These are phyloP conservation scores for Serendipita sp. DNA, from an alignment of 768 basidiomycete genomes.

Conservation along the genomic window DNA sequence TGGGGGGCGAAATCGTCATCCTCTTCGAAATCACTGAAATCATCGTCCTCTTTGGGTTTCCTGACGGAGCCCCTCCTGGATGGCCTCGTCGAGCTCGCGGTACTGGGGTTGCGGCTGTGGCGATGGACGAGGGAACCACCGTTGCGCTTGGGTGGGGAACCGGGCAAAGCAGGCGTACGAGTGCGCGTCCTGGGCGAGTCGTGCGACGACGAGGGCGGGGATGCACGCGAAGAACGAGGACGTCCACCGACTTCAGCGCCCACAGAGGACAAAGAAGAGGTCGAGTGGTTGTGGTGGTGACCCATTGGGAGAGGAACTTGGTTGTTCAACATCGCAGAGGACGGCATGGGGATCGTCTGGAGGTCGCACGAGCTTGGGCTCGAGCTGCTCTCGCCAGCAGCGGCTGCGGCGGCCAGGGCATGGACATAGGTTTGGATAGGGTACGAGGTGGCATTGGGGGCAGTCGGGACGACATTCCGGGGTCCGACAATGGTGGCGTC, in stretches of 20 bases:
- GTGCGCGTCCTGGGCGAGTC: neutral
- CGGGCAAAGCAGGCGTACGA: neutral
- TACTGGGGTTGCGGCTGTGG: neutral
- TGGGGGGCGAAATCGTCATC: neutral
- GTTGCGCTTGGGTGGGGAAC: conserved; percentile 2
- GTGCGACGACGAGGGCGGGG: neutral
- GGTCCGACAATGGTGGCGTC: conserved; percentile 6
- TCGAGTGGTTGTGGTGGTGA: conserved; percentile 5
- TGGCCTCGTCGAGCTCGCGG: neutral
- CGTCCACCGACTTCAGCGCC: neutral
- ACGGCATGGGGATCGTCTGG: neutral
- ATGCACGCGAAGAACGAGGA: neutral
- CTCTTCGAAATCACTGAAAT: conserved; percentile 4
- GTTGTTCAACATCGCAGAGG: neutral
- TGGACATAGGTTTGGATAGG: neutral
- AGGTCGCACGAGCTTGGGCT: conserved; percentile 1
- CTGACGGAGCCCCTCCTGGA: neutral
- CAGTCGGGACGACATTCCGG: conserved; percentile 4
- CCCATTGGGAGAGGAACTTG: conserved; percentile 1
- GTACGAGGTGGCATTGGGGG: neutral
- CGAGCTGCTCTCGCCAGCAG: neutral
- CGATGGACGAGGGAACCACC: conserved; percentile 1
- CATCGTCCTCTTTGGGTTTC: neutral
- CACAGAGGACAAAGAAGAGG: neutral
- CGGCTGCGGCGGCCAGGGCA: neutral